Percentiles rank a stretch among this genome's conserved stretches.
Evolutionary conservation across 306 rosid species (phyloP).

Genomic region (Prunus armeniaca): DNA sequence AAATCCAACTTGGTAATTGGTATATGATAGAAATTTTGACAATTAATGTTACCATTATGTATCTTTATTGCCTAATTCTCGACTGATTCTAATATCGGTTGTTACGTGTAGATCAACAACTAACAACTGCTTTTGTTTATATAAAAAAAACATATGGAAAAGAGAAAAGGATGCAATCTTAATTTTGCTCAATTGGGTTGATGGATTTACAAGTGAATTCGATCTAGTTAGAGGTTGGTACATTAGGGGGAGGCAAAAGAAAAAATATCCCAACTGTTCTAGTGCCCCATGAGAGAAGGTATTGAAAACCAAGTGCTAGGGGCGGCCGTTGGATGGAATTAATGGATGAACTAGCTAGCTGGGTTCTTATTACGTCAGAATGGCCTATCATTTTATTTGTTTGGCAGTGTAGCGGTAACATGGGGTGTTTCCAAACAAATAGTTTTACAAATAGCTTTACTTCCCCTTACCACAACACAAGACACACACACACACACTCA

Average conservation of each 20-base stretch:
- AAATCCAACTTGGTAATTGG: not conserved
- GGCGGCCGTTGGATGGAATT: constrained; percentile 21
- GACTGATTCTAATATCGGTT: not conserved
- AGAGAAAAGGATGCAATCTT: not conserved
- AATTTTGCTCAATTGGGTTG: not conserved
- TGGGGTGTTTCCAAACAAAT: constrained; percentile 39
- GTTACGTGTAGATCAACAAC: not conserved
- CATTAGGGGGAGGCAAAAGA: not conserved
- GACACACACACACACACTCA: fast-evolving
- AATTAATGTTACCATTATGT: no score
- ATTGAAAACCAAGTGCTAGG: constrained; percentile 4
- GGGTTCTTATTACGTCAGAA: constrained; percentile 20
- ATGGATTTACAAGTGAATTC: not conserved
- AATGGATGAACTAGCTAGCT: not conserved
- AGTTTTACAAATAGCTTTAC: not conserved
- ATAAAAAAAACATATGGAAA: no score
- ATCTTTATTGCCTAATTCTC: not conserved
- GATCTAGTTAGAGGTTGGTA: not conserved
- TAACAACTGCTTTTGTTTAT: not conserved
- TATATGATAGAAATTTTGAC: no score
- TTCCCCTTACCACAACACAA: not conserved
- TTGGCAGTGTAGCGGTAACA: constrained; percentile 63
- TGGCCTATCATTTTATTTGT: constrained; percentile 50
- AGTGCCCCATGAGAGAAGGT: constrained; percentile 6
- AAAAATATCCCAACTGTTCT: not conserved